Evolutionary conservation across 2,329 filamentous ascomycete species (phyloP), one percentile per base, ranked within the genome.

Genomic region (Aureobasidium sp.): DNA sequence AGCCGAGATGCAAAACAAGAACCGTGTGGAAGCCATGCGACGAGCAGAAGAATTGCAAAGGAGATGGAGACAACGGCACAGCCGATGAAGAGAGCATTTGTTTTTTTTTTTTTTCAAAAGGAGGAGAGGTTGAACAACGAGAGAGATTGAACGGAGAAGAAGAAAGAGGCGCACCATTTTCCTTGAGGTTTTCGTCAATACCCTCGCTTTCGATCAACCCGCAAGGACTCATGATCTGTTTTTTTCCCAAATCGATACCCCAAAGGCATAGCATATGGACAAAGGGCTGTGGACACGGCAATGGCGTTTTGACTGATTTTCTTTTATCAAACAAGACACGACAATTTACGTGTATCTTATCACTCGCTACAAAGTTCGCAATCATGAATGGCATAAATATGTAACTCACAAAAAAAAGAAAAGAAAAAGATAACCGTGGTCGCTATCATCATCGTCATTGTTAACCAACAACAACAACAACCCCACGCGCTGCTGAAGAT

Each of bases 31-130:
- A 56, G 73, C 72, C n/a, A 64, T 68, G 11, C 64, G 67, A 29
- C 62, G 73, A 56, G 73, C 73, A 41, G 63, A 69, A 51, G 73
- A 76, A 54, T 55, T 76, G 55, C 71, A 74, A 50, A 65, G 65
- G 29, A 63, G 70, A 47, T 76, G 73, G 73, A 67, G 64, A 35
- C 61, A 59, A 45, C 61, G 64, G 40, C 55, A 44, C 11, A 51
- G 39, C 34, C 48, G 48, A 2, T 51, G 12, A 32, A 4, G 11
- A 8, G 19, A 5, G 16, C n/a, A n/a, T n/a, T n/a, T n/a, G n/a
- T n/a, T n/a, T n/a, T n/a, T n/a, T n/a, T n/a, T n/a, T n/a, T n/a
- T n/a, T n/a, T n/a, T n/a, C n/a, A n/a, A n/a, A n/a, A n/a, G 30
- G n/a, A 27, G 22, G 16, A 29, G 3, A 29, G 19, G 25, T 8